Evolutionary conservation across 306 rosid genomes (phyloP).

Genomic region (Canavalia gladiata): DNA sequence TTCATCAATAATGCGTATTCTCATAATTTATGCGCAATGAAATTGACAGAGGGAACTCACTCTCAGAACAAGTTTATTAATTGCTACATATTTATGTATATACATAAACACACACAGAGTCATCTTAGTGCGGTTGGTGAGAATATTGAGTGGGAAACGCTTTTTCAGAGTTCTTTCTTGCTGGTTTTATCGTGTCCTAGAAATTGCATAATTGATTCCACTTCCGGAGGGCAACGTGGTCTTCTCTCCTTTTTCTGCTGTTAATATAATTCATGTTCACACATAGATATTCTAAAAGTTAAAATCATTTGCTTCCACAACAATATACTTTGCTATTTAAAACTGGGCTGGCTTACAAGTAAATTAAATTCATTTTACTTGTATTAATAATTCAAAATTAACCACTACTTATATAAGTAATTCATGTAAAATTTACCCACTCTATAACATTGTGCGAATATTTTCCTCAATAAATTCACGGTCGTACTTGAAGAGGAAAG

Average conservation of each 20-base stretch:
- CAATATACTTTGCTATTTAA: no score
- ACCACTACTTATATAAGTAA: neutral
- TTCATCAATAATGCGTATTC: slow-evolving; percentile 41
- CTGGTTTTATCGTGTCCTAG: neutral
- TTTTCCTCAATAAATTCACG: neutral
- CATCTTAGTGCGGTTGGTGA: slow-evolving; percentile 58
- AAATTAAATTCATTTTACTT: no score
- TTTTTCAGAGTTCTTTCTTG: slow-evolving; percentile 44
- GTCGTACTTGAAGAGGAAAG: neutral
- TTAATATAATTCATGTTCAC: slow-evolving; percentile 1
- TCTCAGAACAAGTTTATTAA: neutral
- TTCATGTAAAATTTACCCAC: neutral
- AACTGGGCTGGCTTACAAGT: no score
- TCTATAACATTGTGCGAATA: neutral
- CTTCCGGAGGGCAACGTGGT: slow-evolving; percentile 24
- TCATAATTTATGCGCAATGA: slow-evolving; percentile 45
- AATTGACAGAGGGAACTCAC: slow-evolving; percentile 11
- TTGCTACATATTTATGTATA: neutral
- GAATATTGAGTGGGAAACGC: slow-evolving; percentile 58
- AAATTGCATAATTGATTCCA: slow-evolving; percentile 44
- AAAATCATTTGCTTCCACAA: no score
- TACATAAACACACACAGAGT: neutral
- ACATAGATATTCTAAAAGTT: neutral
- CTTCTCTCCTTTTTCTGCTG: neutral
- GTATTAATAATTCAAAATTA: no score